Conservation (phyloP, 228 moss, liverwort and hornwort genomes). For the Sphagnum magellanicum region DNA sequence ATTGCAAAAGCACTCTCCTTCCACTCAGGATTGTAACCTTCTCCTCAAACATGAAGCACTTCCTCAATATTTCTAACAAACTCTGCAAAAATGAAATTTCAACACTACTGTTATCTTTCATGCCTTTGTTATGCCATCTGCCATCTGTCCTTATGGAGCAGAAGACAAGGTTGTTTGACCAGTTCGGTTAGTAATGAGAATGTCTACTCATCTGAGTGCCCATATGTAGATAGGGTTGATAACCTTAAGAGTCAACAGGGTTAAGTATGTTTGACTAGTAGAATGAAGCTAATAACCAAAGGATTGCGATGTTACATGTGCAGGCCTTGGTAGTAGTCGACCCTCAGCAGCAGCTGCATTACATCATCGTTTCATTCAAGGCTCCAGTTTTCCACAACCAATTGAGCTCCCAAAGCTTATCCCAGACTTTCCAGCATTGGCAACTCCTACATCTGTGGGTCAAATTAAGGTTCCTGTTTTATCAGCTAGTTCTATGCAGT, state of each 20-base stretch:
- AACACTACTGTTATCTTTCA: background rate
- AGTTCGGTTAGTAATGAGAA: background rate
- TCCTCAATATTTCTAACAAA: background rate
- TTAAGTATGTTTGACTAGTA: background rate
- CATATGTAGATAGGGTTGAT: background rate
- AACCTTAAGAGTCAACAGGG: background rate
- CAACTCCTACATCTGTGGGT: constrained; percentile 18
- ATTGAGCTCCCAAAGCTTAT: constrained; percentile 17
- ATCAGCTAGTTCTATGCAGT: constrained; percentile 12
- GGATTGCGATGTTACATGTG: constrained; percentile 1
- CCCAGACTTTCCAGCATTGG: constrained; percentile 33
- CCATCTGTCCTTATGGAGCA: background rate
- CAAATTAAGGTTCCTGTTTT: constrained; percentile 23
- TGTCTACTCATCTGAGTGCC: background rate
- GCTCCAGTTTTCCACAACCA: constrained; percentile 21
- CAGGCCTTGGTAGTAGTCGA: constrained; percentile 77
- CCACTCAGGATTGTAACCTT: background rate
- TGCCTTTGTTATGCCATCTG: background rate
- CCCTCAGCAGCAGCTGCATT: constrained; percentile 86
- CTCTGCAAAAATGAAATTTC: background rate
- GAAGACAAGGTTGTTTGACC: background rate
- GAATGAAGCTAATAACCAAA: background rate
- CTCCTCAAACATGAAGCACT: background rate
- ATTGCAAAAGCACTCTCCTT: background rate
- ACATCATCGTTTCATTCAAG: constrained; percentile 67